These are phyloP conservation scores for Malus hybrid DNA, from an alignment of 331 rosid species.

Conservation along the genomic window DNA sequence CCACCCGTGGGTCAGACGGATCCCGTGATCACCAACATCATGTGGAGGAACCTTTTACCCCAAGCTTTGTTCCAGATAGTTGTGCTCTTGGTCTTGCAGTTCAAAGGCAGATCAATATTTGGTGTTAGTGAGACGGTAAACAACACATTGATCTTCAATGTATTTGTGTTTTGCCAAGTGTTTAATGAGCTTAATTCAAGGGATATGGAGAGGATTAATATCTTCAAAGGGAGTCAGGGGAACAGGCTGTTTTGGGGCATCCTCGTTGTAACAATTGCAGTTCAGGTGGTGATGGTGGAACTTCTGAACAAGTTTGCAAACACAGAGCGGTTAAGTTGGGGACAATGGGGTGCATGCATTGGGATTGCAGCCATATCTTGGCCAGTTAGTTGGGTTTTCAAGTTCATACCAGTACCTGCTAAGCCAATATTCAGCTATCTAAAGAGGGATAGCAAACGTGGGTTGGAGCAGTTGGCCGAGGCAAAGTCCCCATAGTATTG, in stretches of 20 bases:
- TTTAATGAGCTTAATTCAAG: slow-evolving; percentile 32
- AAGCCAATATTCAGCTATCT: slow-evolving; percentile 11
- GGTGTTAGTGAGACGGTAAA: slow-evolving; percentile 17
- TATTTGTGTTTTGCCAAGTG: slow-evolving; percentile 22
- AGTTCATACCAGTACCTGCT: slow-evolving; percentile 20
- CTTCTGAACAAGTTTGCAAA: slow-evolving; percentile 20
- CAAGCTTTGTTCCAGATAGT: slow-evolving; percentile 51
- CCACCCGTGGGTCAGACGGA: slow-evolving; percentile 8
- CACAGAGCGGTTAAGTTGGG: slow-evolving; percentile 24
- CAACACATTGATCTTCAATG: slow-evolving; percentile 22
- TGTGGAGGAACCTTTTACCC: slow-evolving; percentile 36
- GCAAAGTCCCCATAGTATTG: not conserved
- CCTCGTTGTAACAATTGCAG: too few relatives aligned
- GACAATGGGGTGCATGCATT: slow-evolving; percentile 15
- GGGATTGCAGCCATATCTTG: slow-evolving; percentile 13
- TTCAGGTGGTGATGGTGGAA: slow-evolving; percentile 26
- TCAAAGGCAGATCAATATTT: slow-evolving; percentile 39
- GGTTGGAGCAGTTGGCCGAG: not conserved
- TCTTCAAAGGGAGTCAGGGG: slow-evolving; percentile 19
- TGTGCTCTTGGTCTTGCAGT: slow-evolving; percentile 31
- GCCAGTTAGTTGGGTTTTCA: slow-evolving; percentile 23
- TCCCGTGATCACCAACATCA: slow-evolving; percentile 17
- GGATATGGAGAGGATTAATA: slow-evolving; percentile 24
- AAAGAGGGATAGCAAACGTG: not conserved
- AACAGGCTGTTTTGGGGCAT: slow-evolving; percentile 16